A percentile compares a stretch with the other conserved stretches of the same genome.
These are phyloP conservation scores for Coemansia sp. DNA, from an alignment of 192 early-diverging fungal species.

Conservation along the genomic window DNA sequence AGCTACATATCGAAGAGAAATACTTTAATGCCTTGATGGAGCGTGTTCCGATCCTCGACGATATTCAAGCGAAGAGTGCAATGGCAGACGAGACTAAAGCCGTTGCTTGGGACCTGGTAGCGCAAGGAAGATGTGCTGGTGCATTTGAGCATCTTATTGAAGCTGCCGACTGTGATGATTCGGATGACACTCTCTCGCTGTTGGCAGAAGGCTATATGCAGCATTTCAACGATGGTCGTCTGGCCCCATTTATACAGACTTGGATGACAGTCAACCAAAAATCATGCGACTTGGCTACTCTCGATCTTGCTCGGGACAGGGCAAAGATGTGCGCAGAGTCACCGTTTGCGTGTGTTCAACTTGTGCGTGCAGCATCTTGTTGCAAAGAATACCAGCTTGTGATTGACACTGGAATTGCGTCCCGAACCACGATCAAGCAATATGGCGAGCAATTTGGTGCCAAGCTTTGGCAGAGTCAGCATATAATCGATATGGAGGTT, in stretches of 20 bases:
- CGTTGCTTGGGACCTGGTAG: slow-evolving; percentile 27
- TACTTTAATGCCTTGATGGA: slow-evolving; percentile 31
- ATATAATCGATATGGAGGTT: slow-evolving; percentile 60
- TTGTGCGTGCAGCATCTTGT: slow-evolving; percentile 9
- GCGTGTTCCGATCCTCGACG: slow-evolving; percentile 14
- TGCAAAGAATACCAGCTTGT: slow-evolving; percentile 15
- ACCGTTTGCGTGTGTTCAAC: slow-evolving; percentile 37
- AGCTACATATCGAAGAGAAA: slow-evolving; percentile 19
- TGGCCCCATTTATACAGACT: slow-evolving; percentile 13
- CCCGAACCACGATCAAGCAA: slow-evolving; percentile 14
- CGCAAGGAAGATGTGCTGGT: slow-evolving; percentile 11
- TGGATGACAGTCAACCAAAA: slow-evolving; percentile 15
- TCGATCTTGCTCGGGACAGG: slow-evolving; percentile 22
- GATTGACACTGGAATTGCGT: slow-evolving; percentile 20
- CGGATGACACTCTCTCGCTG: not conserved
- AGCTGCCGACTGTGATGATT: slow-evolving; percentile 10
- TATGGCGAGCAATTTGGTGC: slow-evolving; percentile 13
- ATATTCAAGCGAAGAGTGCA: not conserved
- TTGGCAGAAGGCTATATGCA: slow-evolving; percentile 15
- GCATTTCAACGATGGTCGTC: slow-evolving; percentile 16
- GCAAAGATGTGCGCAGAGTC: slow-evolving; percentile 21
- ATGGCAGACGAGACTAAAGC: slow-evolving; percentile 23
- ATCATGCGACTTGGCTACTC: not conserved
- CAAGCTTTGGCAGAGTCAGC: slow-evolving; percentile 39
- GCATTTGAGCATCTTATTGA: slow-evolving; percentile 48